Conservation (phyloP, 768 basidiomycete genomes). For the Mycena maculata region DNA sequence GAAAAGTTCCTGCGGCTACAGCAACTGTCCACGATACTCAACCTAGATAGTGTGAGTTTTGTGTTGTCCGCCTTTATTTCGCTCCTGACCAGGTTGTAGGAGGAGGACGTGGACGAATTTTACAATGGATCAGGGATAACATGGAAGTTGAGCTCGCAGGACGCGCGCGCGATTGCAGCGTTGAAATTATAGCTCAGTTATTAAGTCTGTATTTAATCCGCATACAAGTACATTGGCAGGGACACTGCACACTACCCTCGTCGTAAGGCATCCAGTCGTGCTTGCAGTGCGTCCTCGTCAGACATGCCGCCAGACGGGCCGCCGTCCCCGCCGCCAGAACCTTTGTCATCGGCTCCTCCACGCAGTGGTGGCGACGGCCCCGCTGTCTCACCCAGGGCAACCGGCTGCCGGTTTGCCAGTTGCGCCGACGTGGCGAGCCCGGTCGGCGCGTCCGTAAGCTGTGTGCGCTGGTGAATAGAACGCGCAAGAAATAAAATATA, state of each 20-base stretch:
- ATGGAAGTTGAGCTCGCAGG: conserved; percentile 84
- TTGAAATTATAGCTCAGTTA: conserved; percentile 65
- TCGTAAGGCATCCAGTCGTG: conserved; percentile 89
- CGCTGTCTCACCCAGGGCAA: conserved; percentile 83
- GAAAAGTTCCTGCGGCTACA: conserved; percentile 94
- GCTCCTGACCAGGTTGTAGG: conserved; percentile 56
- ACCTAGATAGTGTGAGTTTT: conserved; percentile 78
- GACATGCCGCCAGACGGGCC: conserved; percentile 56
- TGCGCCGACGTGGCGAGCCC: conserved; percentile 73
- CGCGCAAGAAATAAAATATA: conserved; percentile 4
- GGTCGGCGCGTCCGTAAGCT: conserved; percentile 89
- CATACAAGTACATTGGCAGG: conserved; percentile 15
- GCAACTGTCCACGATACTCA: conserved; percentile 92
- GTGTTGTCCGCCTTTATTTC: conserved; percentile 5
- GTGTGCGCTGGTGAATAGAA: conserved; percentile 32
- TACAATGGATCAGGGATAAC: conserved; percentile 93
- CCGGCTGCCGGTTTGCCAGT: conserved; percentile 76
- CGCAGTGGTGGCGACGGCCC: conserved; percentile 51
- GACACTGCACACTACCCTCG: conserved; percentile 57
- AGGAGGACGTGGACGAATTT: conserved; percentile 95
- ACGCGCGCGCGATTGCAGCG: conserved; percentile 76
- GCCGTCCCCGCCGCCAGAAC: conserved; percentile 51
- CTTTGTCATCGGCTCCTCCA: conserved; percentile 43
- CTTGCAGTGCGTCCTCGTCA: conserved; percentile 95
- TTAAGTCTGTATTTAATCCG: conserved; percentile 4